Base-by-base conservation (phyloP, 805 yeast species). In the Metahyphopichia silvanorum region DNA sequence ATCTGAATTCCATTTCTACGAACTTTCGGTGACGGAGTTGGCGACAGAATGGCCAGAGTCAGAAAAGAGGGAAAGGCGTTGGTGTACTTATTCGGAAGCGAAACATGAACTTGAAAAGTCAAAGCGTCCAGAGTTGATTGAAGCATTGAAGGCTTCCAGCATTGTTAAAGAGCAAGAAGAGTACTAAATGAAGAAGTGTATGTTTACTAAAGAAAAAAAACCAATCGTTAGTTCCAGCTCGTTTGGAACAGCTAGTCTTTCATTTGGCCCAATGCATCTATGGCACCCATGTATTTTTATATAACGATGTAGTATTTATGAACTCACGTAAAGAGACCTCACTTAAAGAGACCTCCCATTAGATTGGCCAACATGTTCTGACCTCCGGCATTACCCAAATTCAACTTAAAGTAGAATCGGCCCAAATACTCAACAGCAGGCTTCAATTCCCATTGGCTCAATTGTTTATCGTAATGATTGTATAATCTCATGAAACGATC, bases 1-100 rank as follows among this genome's bases (percentile, higher is more conserved):
- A 40, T 70, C 89, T n/a, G 95, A 87, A 54, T 91, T 81, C 51
- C 93, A 88, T 53, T 83, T 91, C 53, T 93, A 71, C 55, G 95
- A 91, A 55, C 71, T 91, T 83, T 50, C 54, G 11, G 77, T 82
- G 2, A 71, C 57, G 11, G 63, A 72, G 31, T 63, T 85, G 39
- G 71, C 71, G 26, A 71, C 64, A 1, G 68, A 55, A 16, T 93
- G 89, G 83, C 98, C 98, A 0, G 98, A 93, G 58, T 44, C 55
- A 11, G 34, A 60, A 11, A 61, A 61, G 37, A 70, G 98, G 37
- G 63, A 68, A 20, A 63, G 98, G 33, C 64, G 76, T 37, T 87
- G 97, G 95, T 81, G 84, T 53, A 67, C 74, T 2, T 84, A 76
- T 44, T 54, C 68, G 4, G 86, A 82, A 38, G 91, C 93, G 1